Base-by-base conservation (phyloP, 306 rosid species). In the Sphenostylis stenocarpa region DNA sequence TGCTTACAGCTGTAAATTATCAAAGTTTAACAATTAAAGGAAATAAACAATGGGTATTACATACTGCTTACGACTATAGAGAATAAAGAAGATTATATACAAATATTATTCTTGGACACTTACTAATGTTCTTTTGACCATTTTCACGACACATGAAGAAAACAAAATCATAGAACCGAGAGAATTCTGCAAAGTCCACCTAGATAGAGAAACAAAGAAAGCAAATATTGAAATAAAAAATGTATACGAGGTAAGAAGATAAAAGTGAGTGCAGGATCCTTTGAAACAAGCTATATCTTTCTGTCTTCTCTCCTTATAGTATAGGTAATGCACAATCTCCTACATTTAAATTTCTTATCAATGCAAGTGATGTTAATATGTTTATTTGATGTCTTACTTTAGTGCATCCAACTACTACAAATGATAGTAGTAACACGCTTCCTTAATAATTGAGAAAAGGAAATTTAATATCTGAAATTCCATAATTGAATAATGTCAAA, bases 111-210 rank as follows among this genome's bases (percentile, higher is more conserved):
- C 34, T 20, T 39, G 24, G 48, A 48, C 53, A 83, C 99, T 83
- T 88, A 96, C 99, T 75, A 68, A 96, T 96, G 78, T 88, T 96
- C 85, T 96, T 96, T 83, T 96, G 99, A 81, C 99, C 96, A 88
- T 87, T 85, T 81, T 92, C 98, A 0, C 99, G 97, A 74, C 97
- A 89, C 72, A 91, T 66, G 81, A 92, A 92, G 82, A 87, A 96
- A 73, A 89, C 96, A 82, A 96, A 96, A 31, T 91, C 98, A 67
- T 96, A 96, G 86, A 96, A 91, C 85, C 94, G 77, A 7, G 97
- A 85, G 84, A 91, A 92, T 77, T 92, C 96, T 23, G 90, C 84
- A 72, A 78, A 86, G 79, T 90, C 87, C 70, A 70, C 88, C 99
- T 92, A 51, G 78, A 88, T 15, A 77, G 33, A 51, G 39, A 67